These are phyloP conservation scores for Candida ortonii DNA, from an alignment of 805 yeast species.

Conservation along the genomic window DNA sequence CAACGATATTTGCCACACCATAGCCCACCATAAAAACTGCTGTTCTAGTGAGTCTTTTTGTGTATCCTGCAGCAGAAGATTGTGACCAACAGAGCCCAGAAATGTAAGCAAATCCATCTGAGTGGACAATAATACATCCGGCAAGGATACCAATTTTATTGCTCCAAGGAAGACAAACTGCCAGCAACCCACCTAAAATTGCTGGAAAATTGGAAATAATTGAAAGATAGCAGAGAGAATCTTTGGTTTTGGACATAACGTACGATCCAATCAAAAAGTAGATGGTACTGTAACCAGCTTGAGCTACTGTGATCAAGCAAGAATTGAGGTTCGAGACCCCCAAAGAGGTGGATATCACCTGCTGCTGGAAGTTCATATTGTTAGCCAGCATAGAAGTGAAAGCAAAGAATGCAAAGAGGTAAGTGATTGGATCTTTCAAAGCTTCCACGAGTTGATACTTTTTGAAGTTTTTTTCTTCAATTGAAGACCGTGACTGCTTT, in stretches of 20 bases:
- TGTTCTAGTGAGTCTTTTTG: constrained; percentile 50
- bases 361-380: constrained; percentile 32
- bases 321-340: constrained; percentile 41
- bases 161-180: constrained; percentile 40
- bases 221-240: constrained; percentile 37
- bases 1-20: constrained; percentile 47
- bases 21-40: constrained; percentile 47
- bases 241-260: constrained; percentile 27
- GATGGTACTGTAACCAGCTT: constrained; percentile 46
- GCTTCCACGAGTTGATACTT: constrained; percentile 28
- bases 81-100: constrained; percentile 25
- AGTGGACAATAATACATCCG: constrained; percentile 44
- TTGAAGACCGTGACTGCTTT: constrained; percentile 25
- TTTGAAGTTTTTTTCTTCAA: constrained; percentile 27
- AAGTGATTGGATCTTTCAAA: constrained; percentile 35
- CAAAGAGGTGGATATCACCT: constrained; percentile 43
- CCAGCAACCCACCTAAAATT: constrained; percentile 27
- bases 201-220: constrained; percentile 10
- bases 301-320: constrained; percentile 51
- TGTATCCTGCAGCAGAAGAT: constrained; percentile 43
- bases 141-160: constrained; percentile 46
- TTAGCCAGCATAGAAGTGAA: constrained; percentile 21
- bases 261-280: constrained; percentile 35
- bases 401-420: constrained; percentile 38
- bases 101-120: constrained; percentile 33